Conservation (phyloP, 148 eudicot genomes). For the Diospyros kaki region DNA sequence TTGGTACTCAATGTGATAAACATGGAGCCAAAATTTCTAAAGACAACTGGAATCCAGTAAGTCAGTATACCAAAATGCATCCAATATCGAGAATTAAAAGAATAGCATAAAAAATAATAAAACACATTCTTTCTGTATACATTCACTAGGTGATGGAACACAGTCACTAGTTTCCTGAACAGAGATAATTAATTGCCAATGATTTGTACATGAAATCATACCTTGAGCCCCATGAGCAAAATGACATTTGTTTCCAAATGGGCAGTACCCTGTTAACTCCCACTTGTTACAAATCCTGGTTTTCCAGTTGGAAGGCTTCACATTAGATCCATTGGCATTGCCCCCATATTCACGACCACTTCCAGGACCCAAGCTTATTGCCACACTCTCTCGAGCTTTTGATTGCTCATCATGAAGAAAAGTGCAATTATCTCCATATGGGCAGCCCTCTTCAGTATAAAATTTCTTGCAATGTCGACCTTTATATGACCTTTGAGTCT, state of each 20-base stretch:
- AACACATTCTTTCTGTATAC: background rate
- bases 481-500: conserved; percentile 71
- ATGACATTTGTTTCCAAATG: conserved; percentile 53
- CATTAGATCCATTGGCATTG: conserved; percentile 4
- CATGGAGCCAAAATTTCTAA: background rate
- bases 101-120: background rate
- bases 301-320: conserved; percentile 55
- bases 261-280: conserved; percentile 52
- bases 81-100: background rate
- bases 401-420: conserved; percentile 93
- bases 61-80: background rate
- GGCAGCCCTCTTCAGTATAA: conserved; percentile 83
- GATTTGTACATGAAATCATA: background rate
- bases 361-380: conserved; percentile 45
- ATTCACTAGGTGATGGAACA: conserved; percentile 3
- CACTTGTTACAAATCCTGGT: conserved; percentile 54
- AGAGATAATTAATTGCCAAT: no score
- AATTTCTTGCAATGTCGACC: conserved; percentile 88
- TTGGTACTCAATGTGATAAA: background rate
- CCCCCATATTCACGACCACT: conserved; percentile 33
- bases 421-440: conserved; percentile 81
- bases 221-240: conserved; percentile 24
- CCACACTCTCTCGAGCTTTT: conserved; percentile 65
- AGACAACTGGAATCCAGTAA: background rate
- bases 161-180: background rate